Conservation (phyloP, 805 yeast species). For the Groenewaldozyma tartarivorans region DNA sequence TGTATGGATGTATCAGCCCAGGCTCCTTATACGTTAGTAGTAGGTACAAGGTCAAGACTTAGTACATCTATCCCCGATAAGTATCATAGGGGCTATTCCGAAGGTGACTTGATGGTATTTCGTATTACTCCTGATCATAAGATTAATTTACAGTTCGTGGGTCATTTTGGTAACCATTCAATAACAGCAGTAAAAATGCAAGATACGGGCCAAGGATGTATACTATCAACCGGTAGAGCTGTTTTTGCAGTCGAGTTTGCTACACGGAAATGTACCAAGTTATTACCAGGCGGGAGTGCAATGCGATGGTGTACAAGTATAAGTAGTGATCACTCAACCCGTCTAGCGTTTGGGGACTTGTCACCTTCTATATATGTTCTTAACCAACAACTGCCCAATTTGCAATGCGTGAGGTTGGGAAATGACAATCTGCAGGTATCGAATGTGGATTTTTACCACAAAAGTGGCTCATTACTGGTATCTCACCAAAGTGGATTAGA, state of each 20-base stretch:
- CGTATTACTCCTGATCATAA: background rate
- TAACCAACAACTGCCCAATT: background rate
- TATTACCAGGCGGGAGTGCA: background rate
- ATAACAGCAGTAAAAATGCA: background rate
- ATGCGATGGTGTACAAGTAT: background rate
- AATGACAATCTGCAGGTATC: background rate
- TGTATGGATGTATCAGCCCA: background rate
- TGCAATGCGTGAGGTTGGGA: background rate
- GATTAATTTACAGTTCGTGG: background rate
- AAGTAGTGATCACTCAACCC: background rate
- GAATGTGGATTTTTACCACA: background rate
- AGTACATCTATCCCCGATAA: background rate
- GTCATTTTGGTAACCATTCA: background rate
- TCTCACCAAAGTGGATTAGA: background rate
- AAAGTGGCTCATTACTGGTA: background rate
- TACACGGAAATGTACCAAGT: background rate
- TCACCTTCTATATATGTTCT: background rate
- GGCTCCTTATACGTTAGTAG: background rate
- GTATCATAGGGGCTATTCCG: background rate
- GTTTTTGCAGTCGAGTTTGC: background rate
- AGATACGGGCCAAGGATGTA: background rate
- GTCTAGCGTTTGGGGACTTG: background rate
- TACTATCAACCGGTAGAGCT: background rate
- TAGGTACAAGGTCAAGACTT: background rate
- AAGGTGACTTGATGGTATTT: background rate